Evolutionary conservation across 2,329 filamentous ascomycete genomes (phyloP).

Genomic region (Diaporthe ampelina): DNA sequence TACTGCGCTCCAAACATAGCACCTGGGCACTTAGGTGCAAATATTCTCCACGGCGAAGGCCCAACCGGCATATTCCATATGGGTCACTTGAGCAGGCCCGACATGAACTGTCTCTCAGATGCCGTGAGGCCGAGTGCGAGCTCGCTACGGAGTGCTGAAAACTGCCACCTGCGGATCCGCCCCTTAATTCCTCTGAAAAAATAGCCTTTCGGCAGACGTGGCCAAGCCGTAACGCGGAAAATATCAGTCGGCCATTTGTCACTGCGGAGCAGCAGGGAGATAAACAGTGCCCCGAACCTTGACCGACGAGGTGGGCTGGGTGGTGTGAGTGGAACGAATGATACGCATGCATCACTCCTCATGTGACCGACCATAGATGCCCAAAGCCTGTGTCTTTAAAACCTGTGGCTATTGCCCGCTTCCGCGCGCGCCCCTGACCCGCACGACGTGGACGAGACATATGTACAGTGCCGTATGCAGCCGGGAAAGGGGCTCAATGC

Average conservation of each 20-base stretch:
- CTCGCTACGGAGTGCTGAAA: background rate
- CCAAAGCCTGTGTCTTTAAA: background rate
- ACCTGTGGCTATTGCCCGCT: background rate
- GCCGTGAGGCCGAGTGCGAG: background rate
- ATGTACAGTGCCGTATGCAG: background rate
- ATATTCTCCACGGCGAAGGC: background rate
- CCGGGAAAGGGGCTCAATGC: background rate
- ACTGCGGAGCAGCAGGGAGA: background rate
- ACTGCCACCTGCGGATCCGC: background rate
- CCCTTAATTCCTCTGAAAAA: background rate
- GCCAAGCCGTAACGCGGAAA: constrained; percentile 12
- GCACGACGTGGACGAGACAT: background rate
- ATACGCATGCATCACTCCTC: constrained; percentile 15
- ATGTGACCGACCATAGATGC: constrained; percentile 25
- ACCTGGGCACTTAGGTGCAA: background rate
- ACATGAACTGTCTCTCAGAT: background rate
- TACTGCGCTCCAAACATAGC: background rate
- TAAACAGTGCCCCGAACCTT: background rate
- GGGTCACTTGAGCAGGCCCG: background rate
- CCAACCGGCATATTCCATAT: no score
- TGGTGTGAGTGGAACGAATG: constrained; percentile 8
- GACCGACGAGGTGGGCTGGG: background rate
- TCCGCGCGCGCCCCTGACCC: constrained; percentile 13
- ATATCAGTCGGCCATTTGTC: background rate
- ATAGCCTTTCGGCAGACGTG: constrained; percentile 12